phyloP scores from a whole-genome alignment of 2,329 filamentous ascomycete genomes.

The Ceratocystis harringtonii region DNA sequence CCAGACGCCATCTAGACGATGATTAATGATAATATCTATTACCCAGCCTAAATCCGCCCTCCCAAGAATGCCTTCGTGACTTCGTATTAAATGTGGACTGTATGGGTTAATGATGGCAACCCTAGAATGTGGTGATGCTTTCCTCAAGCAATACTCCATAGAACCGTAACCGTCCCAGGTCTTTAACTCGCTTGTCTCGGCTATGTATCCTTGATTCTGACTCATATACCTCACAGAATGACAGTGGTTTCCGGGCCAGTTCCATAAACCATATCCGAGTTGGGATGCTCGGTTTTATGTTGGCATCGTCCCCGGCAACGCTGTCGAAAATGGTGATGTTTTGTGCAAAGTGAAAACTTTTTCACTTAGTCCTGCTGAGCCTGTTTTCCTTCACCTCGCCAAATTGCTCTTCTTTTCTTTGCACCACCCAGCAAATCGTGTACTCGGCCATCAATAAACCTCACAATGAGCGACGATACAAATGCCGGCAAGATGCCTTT shows the following conservation, averaged over 20 bases:
- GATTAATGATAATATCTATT: slow-evolving; percentile 14
- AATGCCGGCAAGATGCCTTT: background rate
- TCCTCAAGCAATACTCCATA: background rate
- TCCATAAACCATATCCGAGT: background rate
- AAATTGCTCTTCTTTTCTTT: background rate
- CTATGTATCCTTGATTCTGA: background rate
- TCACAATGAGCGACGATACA: background rate
- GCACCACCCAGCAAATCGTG: background rate
- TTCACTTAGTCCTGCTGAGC: background rate
- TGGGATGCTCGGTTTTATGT: background rate
- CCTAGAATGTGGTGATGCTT: background rate
- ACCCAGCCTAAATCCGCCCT: background rate
- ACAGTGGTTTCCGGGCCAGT: background rate
- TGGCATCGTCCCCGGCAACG: background rate
- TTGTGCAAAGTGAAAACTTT: background rate
- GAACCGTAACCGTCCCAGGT: background rate
- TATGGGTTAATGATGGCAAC: background rate
- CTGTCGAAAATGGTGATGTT: background rate
- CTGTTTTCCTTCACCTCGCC: background rate
- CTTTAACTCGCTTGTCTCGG: background rate
- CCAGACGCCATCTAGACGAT: background rate
- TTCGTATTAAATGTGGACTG: background rate
- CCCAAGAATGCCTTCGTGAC: background rate
- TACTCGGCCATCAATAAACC: background rate
- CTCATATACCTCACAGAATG: background rate